Evolutionary conservation across 768 basidiomycete species (phyloP).

Genomic region (Dendrothele bispora): DNA sequence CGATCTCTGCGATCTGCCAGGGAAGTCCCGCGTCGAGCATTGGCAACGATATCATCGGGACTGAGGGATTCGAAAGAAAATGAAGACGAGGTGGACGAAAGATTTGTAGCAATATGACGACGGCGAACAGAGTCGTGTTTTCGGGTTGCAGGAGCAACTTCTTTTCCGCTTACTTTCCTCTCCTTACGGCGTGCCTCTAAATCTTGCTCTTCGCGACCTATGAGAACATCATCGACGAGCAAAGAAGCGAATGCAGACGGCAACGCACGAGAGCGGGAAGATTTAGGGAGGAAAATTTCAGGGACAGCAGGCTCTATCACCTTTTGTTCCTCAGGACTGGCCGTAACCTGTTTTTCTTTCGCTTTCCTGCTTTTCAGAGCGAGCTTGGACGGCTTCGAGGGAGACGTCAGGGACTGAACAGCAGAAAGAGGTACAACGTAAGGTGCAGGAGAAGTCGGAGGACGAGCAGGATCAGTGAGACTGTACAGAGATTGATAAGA

Average conservation of each 20-base stretch:
- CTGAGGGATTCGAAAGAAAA: conserved; percentile 84
- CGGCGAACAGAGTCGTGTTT: too few relatives aligned
- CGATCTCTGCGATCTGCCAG: conserved; percentile 39
- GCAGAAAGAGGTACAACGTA: conserved; percentile 43
- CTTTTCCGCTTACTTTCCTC: conserved; percentile 12
- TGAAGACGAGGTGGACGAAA: conserved; percentile 33
- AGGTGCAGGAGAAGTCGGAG: conserved; percentile 38
- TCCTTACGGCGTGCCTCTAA: conserved; percentile 22
- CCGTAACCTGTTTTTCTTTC: conserved; percentile 40
- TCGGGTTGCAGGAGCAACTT: conserved; percentile 24
- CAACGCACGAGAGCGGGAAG: conserved; percentile 62
- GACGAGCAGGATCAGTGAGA: conserved; percentile 51
- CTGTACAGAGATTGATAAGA: conserved; percentile 73
- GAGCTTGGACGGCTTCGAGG: conserved; percentile 62
- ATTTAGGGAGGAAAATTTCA: conserved; percentile 58
- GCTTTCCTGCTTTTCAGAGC: conserved; percentile 71
- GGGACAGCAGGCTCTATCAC: conserved; percentile 34
- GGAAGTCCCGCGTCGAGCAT: conserved; percentile 76
- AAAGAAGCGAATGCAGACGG: conserved; percentile 79
- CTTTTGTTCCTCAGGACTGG: conserved; percentile 39
- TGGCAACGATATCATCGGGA: conserved; percentile 87
- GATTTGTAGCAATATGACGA: conserved; percentile 34
- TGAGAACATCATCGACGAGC: conserved; percentile 56
- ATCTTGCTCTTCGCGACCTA: conserved; percentile 29
- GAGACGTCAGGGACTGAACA: conserved; percentile 16